Evolutionary conservation across 78 protist genomes (phyloP), one percentile per base, ranked within the genome.

Genomic region (Diacronema lutheri): DNA sequence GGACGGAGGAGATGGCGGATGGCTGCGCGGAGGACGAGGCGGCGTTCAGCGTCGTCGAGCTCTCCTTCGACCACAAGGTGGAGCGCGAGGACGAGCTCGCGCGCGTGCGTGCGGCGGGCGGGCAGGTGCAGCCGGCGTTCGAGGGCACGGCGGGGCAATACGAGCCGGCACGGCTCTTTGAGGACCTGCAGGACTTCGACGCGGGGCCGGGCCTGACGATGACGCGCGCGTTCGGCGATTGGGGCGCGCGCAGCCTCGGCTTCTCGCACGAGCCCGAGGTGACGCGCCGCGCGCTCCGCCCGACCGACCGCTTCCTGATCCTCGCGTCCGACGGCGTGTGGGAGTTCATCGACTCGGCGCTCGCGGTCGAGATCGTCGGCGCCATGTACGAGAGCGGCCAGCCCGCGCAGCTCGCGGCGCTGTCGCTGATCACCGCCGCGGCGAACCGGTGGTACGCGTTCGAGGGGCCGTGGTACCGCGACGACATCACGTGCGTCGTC

Each of bases 21-120:
- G n/a, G n/a, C n/a, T n/a, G n/a, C n/a, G n/a, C n/a, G n/a, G n/a
- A n/a, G n/a, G n/a, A n/a, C n/a, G n/a, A n/a, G n/a, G n/a, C n/a
- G n/a, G n/a, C 26, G 26, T 41, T 25, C 31, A 10, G 6, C 25
- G 44, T 12, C 10, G 4, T 20, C 38, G 50, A 0, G 38, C 77
- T 83, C 26, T 65, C 79, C 9, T 31, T 31, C 37, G 87, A 83
- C 68, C 77, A 65, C 80, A 83, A 83, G 80, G 77, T 77, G 10
- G 76, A 65, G 69, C 35, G 4, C 0, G 58, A 50, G 37, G 35
- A 56, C 29, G 86, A 83, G 79, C 26, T 33, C 16, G 56, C 9
- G 44, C 74, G 86, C 38, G 64, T 83, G 10, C 77, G 64, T 55
- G 20, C 2, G 69, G 21, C 35, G 4, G 86, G 74, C 35, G 86